Evolutionary conservation across 306 rosid genomes (phyloP).

Genomic region (Inga laurina): DNA sequence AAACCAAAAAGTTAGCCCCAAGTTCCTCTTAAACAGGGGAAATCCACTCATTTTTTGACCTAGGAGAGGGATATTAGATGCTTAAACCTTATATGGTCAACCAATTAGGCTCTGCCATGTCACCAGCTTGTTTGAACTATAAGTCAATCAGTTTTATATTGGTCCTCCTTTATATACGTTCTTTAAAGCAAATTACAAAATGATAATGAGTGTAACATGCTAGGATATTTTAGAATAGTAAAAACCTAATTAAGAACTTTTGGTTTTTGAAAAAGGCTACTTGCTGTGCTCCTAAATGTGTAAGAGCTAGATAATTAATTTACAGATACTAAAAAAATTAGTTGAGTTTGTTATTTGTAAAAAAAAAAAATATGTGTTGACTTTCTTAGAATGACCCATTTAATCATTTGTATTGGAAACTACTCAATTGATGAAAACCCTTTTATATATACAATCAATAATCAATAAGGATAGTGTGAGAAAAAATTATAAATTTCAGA

Average conservation of each 20-base stretch:
- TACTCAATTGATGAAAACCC: neutral
- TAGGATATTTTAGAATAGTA: neutral
- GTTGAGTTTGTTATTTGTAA: neutral
- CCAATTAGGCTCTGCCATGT: constrained; percentile 45
- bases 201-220: neutral
- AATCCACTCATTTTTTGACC: constrained; percentile 55
- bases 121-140: constrained; percentile 28
- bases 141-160: constrained; percentile 67
- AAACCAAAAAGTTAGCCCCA: constrained; percentile 34
- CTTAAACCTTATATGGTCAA: constrained; percentile 39
- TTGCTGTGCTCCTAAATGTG: neutral
- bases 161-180: constrained; percentile 20
- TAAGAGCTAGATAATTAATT: neutral
- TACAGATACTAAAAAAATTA: neutral
- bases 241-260: neutral
- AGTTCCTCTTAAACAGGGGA: constrained; percentile 57
- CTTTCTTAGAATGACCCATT: neutral
- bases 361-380: neutral
- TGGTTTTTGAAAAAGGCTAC: neutral
- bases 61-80: constrained; percentile 52
- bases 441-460: too few species aligned
- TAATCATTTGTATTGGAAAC: neutral
- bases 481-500: neutral
- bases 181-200: neutral
- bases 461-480: neutral